Base-by-base conservation (phyloP, 768 basidiomycete species). In the Amanita pallidorosea region DNA sequence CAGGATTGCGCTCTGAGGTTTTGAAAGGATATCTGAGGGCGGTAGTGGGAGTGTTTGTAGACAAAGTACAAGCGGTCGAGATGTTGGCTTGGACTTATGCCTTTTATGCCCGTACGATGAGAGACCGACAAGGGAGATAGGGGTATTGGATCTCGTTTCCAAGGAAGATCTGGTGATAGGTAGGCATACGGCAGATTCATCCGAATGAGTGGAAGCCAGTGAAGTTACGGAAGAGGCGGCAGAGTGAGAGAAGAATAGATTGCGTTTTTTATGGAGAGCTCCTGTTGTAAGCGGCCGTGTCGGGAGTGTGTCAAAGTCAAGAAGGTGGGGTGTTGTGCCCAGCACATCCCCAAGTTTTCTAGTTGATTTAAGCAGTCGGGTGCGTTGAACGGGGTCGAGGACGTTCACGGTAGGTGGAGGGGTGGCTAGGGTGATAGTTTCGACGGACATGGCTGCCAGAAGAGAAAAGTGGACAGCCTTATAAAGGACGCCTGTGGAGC, bases 271-370 rank as follows among this genome's bases (percentile, higher is more conserved):
- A 27, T 13, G 25, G 22, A 35, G 36, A n/a, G 17, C 3, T n/a
- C 20, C 22, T 36, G 47, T 6, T 29, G 17, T 49, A 9, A 18
- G 8, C 5, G 38, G 48, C 8, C 38, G 17, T 31, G 56, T 48
- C 5, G 43, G 35, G 25, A 53, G 20, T 4, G 54, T 40, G 18
- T 57, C 54, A 35, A 55, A 51, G 23, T 70, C 69, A 29, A 73
- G 43, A 51, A 71, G 56, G 29, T 63, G 58, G 0, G 72, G 71
- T 0, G 69, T 68, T 6, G 67, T 60, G 1, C 82, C 81, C 4
- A 83, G 65, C 3, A 83, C 59, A 13, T 74, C 70, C 9, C 70
- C 70, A 23, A 84, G 70, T 61, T 82, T 83, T 54, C 72, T 70
- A 9, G 77, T 75, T 0, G 80, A 76, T 40, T 76, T 76, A 37